These are phyloP conservation scores for Ottelia alismoides DNA, from an alignment of 106 monocot genomes.

Conservation along the genomic window DNA sequence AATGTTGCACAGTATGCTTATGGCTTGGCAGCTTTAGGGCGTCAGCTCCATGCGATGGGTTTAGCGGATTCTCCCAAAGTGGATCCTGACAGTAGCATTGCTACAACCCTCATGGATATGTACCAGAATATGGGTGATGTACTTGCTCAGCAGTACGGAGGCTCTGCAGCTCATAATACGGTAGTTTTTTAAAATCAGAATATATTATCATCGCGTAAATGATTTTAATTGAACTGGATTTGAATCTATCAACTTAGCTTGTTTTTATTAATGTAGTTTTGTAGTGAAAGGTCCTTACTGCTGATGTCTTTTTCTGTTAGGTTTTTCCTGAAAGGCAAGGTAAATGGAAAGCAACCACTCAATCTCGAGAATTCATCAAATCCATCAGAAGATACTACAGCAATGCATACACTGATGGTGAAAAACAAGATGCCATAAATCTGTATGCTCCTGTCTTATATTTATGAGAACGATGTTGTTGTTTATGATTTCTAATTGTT, in stretches of 20 bases:
- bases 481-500: not conserved
- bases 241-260: not conserved
- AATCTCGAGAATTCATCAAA: constrained; percentile 94
- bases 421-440: constrained; percentile 99
- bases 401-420: constrained; percentile 97
- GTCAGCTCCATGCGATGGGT: constrained; percentile 90
- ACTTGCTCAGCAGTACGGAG: constrained; percentile 97
- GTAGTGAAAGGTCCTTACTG: not conserved
- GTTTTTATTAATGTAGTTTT: not conserved
- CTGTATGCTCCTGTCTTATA: constrained; percentile 68
- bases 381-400: constrained; percentile 95
- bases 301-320: constrained; percentile 27
- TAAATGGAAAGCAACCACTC: constrained; percentile 97
- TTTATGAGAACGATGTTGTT: no score
- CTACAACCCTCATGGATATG: constrained; percentile 89
- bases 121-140: constrained; percentile 97
- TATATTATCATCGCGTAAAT: not conserved
- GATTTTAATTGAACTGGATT: not conserved
- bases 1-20: constrained; percentile 99
- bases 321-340: constrained; percentile 99
- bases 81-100: constrained; percentile 82
- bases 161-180: constrained; percentile 93
- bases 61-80: constrained; percentile 66
- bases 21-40: constrained; percentile 89
- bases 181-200: constrained; percentile 17